Percentiles rank a stretch among this genome's conserved stretches.
Evolutionary conservation across 2,329 filamentous ascomycete species (phyloP).

Genomic region (Trichophyton equinum): DNA sequence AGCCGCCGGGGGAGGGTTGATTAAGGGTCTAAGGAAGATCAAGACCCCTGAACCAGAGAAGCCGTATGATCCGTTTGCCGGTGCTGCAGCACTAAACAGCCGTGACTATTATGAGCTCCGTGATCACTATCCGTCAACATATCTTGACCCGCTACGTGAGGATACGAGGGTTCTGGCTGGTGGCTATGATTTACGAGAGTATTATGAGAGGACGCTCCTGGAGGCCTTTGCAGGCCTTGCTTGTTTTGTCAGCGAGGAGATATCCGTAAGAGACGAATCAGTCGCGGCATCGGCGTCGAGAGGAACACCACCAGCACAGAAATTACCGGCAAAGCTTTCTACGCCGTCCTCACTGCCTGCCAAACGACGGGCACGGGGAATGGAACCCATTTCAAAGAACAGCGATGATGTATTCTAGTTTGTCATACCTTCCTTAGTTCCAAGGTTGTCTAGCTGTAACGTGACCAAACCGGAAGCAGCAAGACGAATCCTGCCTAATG

Average conservation of each 20-base stretch:
- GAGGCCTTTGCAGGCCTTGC: conserved; percentile 85
- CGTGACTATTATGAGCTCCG: conserved; percentile 59
- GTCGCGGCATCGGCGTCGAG: background rate
- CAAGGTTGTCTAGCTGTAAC: background rate
- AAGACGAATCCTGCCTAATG: background rate
- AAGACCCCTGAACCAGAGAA: conserved; percentile 51
- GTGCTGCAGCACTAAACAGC: conserved; percentile 46
- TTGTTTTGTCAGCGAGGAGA: conserved; percentile 73
- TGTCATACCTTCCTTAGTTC: background rate
- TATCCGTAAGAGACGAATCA: conserved; percentile 22
- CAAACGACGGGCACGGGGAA: background rate
- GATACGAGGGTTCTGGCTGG: conserved; percentile 59
- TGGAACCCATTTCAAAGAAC: background rate
- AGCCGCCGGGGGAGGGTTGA: conserved; percentile 37
- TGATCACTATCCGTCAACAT: conserved; percentile 60
- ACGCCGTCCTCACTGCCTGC: background rate
- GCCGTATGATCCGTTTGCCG: conserved; percentile 81
- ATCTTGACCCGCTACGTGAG: conserved; percentile 53
- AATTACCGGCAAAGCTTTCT: background rate
- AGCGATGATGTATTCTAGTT: conserved; percentile 1
- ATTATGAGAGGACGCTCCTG: conserved; percentile 65
- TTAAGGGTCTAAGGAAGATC: conserved; percentile 65
- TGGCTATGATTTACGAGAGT: conserved; percentile 73
- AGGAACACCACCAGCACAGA: background rate
- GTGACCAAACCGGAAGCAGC: background rate